Conservation (phyloP, 306 rosid species). For the Begonia masoniana region DNA sequence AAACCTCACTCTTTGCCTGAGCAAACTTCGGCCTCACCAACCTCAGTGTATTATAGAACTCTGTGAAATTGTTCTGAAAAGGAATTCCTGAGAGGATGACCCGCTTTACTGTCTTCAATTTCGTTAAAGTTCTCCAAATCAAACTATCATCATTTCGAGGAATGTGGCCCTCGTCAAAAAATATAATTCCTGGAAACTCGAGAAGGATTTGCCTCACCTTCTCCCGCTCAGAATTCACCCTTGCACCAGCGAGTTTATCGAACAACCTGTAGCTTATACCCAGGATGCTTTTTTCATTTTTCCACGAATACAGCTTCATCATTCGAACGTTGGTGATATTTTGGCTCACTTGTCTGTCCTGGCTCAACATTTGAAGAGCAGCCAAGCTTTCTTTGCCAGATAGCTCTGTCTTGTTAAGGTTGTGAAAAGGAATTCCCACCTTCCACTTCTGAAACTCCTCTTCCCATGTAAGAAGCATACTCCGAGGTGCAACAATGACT, state of each 20-base stretch:
- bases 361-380: constrained; percentile 9
- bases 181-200: constrained; percentile 35
- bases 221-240: not conserved
- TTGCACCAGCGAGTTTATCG: constrained; percentile 20
- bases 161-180: constrained; percentile 69
- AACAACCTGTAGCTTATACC: constrained; percentile 45
- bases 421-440: constrained; percentile 50
- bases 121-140: constrained; percentile 31
- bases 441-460: constrained; percentile 64
- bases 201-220: constrained; percentile 21
- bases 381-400: constrained; percentile 23
- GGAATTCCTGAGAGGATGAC: constrained; percentile 68
- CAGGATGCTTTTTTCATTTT: constrained; percentile 27
- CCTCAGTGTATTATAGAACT: constrained; percentile 39
- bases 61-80: constrained; percentile 54
- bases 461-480: constrained; percentile 71
- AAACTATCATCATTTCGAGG: constrained; percentile 30
- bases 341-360: constrained; percentile 1
- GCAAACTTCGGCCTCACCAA: constrained; percentile 30
- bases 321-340: constrained; percentile 6
- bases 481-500: constrained; percentile 47
- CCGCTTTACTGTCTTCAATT: constrained; percentile 36
- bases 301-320: constrained; percentile 44
- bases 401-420: constrained; percentile 25
- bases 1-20: too few species aligned